These are phyloP conservation scores for Geranium rotundifolium DNA, from an alignment of 345 rosid species.

Conservation along the genomic window DNA sequence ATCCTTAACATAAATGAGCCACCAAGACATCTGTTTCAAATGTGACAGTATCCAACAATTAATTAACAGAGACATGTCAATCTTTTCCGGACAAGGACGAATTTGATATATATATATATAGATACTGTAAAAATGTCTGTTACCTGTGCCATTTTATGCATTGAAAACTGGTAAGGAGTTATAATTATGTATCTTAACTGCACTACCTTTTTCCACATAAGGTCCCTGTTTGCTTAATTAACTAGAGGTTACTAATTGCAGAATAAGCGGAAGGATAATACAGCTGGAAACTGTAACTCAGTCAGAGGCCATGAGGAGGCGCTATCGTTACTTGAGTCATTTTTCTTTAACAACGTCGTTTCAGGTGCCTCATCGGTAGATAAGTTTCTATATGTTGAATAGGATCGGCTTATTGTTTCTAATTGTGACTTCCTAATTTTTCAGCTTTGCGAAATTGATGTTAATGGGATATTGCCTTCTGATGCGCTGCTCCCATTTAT, in stretches of 20 bases:
- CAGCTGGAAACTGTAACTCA: constrained; percentile 82
- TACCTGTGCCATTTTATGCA: not conserved
- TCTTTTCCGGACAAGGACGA: not conserved
- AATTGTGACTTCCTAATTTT: constrained; percentile 7
- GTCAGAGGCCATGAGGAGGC: constrained; percentile 73
- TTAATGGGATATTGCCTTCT: constrained; percentile 54
- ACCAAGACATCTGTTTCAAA: not conserved
- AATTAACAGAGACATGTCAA: not conserved
- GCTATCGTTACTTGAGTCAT: constrained; percentile 83
- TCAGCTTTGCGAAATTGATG: constrained; percentile 90
- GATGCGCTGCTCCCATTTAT: constrained; percentile 64
- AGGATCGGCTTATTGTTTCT: constrained; percentile 5
- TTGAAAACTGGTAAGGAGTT: not conserved
- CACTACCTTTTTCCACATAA: not conserved
- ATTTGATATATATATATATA: not conserved
- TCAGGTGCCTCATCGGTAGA: constrained; percentile 36
- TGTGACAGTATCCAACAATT: not conserved
- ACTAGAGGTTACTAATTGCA: constrained; percentile 18
- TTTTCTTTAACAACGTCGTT: constrained; percentile 78
- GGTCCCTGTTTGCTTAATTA: not conserved
- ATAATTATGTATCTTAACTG: not conserved
- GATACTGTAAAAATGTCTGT: no score
- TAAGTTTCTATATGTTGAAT: not conserved
- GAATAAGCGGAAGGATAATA: constrained; percentile 70
- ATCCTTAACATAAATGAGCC: not conserved